A percentile compares a stretch with the other conserved stretches of the same genome.
phyloP scores from a whole-genome alignment of 345 rosid genomes.

The Salix exigua region DNA sequence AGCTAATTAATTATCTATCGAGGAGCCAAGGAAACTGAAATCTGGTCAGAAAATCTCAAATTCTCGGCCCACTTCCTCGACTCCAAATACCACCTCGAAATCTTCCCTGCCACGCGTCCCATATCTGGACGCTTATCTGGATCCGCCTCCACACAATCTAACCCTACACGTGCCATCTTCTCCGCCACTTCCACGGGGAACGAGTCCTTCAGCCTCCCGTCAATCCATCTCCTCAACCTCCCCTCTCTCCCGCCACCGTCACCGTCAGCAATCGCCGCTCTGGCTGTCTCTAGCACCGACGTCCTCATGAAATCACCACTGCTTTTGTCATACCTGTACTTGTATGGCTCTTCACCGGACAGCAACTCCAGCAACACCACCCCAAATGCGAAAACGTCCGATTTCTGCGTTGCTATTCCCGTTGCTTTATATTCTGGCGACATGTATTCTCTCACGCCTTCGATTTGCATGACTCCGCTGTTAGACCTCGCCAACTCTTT shows the following conservation, averaged over 20 bases:
- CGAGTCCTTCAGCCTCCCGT: conserved; percentile 66
- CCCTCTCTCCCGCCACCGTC: conserved; percentile 23
- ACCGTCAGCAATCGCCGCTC: conserved; percentile 28
- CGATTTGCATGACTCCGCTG: conserved; percentile 42
- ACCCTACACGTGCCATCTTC: conserved; percentile 52
- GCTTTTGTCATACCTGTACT: conserved; percentile 45
- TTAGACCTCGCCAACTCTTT: conserved; percentile 12
- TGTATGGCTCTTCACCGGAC: conserved; percentile 73
- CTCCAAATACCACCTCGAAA: conserved; percentile 63
- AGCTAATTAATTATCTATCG: conserved; percentile 10
- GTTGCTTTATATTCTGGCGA: conserved; percentile 61
- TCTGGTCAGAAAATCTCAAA: conserved; percentile 40
- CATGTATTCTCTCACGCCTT: conserved; percentile 83
- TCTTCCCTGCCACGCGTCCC: conserved; percentile 79
- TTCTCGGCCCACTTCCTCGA: conserved; percentile 56
- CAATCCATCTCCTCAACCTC: conserved; percentile 65
- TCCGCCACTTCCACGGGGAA: conserved; percentile 68
- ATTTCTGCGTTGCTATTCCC: conserved; percentile 61
- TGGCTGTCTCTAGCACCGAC: conserved; percentile 62
- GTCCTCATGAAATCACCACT: conserved; percentile 46
- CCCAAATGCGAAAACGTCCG: conserved; percentile 79
- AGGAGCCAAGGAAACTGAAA: conserved; percentile 64
- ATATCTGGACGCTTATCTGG: conserved; percentile 67
- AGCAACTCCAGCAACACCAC: conserved; percentile 73
- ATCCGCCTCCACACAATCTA: conserved; percentile 63